These are phyloP conservation scores for Aspergillus ibericus DNA, from an alignment of 2,329 filamentous ascomycete species.

Conservation along the genomic window DNA sequence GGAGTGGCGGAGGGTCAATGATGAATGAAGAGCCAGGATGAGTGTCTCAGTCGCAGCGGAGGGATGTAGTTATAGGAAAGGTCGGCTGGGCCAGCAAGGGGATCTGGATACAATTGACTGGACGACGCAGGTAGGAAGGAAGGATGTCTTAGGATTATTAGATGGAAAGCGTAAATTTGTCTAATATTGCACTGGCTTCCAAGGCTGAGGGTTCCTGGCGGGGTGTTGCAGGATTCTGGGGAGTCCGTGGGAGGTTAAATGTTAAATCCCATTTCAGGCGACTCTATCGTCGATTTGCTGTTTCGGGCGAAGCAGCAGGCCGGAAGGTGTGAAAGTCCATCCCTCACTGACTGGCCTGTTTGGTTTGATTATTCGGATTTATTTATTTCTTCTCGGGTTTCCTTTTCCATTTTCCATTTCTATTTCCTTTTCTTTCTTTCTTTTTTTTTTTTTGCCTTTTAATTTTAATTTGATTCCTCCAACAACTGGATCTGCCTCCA, in stretches of 20 bases:
- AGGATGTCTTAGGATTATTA: constrained; percentile 23
- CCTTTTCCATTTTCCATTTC: background rate
- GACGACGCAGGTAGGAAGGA: constrained; percentile 14
- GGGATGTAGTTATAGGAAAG: constrained; percentile 22
- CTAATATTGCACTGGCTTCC: constrained; percentile 6
- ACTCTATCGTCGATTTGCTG: constrained; percentile 12
- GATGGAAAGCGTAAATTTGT: constrained; percentile 4
- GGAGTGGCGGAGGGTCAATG: constrained; percentile 1
- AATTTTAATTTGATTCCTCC: background rate
- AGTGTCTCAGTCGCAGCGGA: constrained; percentile 23
- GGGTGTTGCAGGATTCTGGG: background rate
- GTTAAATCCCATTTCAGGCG: background rate
- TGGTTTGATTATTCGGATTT: constrained; percentile 13
- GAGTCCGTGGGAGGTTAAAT: constrained; percentile 6
- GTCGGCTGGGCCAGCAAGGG: constrained; percentile 22
- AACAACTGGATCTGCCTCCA: background rate
- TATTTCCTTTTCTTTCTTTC: background rate
- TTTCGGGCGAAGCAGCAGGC: constrained; percentile 13
- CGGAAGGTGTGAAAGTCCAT: constrained; percentile 7
- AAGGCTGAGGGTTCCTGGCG: constrained; percentile 6
- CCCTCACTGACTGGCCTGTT: constrained; percentile 10
- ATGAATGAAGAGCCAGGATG: background rate
- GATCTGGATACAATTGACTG: constrained; percentile 15
- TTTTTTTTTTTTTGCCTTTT: too few species aligned
- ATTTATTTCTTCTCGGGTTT: too few species aligned